Conservation (phyloP, 2,329 filamentous ascomycete species). For the Colletotrichum shisoi region DNA sequence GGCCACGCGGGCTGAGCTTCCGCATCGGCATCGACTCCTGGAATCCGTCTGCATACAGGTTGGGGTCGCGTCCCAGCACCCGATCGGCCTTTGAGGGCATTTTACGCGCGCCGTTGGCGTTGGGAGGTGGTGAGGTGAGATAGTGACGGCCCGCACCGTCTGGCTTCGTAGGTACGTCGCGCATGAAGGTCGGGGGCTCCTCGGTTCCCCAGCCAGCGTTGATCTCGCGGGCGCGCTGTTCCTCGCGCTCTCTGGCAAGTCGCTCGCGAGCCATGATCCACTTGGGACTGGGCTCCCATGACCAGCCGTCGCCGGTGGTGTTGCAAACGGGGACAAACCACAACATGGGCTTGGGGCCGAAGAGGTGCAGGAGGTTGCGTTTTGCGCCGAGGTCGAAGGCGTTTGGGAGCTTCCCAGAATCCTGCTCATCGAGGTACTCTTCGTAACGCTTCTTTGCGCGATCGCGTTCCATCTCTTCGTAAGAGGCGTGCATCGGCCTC, state of each 20-base stretch:
- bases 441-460: slow-evolving; percentile 65
- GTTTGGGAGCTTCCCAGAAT: slow-evolving; percentile 86
- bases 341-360: slow-evolving; percentile 74
- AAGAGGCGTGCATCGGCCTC: slow-evolving; percentile 58
- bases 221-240: slow-evolving; percentile 69
- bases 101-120: slow-evolving; percentile 47
- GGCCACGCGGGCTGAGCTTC: slow-evolving; percentile 57
- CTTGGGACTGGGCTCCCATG: slow-evolving; percentile 83
- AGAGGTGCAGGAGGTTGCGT: slow-evolving; percentile 80
- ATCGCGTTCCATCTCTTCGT: slow-evolving; percentile 63
- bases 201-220: slow-evolving; percentile 71
- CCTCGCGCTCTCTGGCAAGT: slow-evolving; percentile 64
- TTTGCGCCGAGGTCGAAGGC: slow-evolving; percentile 91
- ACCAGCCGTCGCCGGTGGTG: slow-evolving; percentile 91
- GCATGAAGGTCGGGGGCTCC: slow-evolving; percentile 42
- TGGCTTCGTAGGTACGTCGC: slow-evolving; percentile 36
- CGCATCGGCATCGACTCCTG: slow-evolving; percentile 55
- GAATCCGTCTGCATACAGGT: slow-evolving; percentile 61
- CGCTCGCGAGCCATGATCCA: slow-evolving; percentile 77
- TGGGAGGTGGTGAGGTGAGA: slow-evolving; percentile 40
- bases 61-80: slow-evolving; percentile 65
- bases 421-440: slow-evolving; percentile 87
- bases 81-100: slow-evolving; percentile 66
- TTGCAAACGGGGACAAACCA: slow-evolving; percentile 86
- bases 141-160: slow-evolving; percentile 45